phyloP scores from a whole-genome alignment of 805 yeast genomes.

The Ogataea minuta region DNA sequence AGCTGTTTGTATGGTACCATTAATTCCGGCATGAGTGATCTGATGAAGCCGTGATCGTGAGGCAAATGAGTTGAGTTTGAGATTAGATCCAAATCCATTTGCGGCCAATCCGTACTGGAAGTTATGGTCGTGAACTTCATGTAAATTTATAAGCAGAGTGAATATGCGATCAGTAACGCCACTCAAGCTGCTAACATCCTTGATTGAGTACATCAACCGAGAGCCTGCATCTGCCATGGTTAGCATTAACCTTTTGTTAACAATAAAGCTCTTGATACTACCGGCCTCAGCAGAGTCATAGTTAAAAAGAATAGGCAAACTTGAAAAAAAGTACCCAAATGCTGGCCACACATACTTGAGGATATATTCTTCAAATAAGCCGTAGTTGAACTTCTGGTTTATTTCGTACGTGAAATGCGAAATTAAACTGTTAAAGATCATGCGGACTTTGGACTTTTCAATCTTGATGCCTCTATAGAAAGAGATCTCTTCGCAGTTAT shows the following conservation, averaged over 20 bases:
- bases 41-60: conserved; percentile 26
- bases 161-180: conserved; percentile 89
- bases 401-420: conserved; percentile 35
- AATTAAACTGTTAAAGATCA: conserved; percentile 55
- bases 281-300: conserved; percentile 42
- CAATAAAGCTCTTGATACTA: conserved; percentile 84
- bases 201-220: conserved; percentile 89
- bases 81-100: conserved; percentile 33
- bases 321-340: conserved; percentile 86
- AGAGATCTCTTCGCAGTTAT: conserved; percentile 90
- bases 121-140: conserved; percentile 70
- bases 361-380: conserved; percentile 78
- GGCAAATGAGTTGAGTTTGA: conserved; percentile 32
- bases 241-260: conserved; percentile 85
- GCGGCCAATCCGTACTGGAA: conserved; percentile 44
- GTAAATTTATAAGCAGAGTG: conserved; percentile 69
- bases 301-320: conserved; percentile 77
- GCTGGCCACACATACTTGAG: conserved; percentile 94
- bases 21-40: conserved; percentile 42
- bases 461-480: conserved; percentile 85
- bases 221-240: conserved; percentile 95
- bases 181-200: conserved; percentile 85
- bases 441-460: conserved; percentile 65
- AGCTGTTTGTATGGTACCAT: conserved; percentile 77
- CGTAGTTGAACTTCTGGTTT: conserved; percentile 64